A percentile compares a stretch with the other conserved stretches of the same genome.
Evolutionary conservation across 805 yeast species (phyloP).

Genomic region (Starmera caribaea): DNA sequence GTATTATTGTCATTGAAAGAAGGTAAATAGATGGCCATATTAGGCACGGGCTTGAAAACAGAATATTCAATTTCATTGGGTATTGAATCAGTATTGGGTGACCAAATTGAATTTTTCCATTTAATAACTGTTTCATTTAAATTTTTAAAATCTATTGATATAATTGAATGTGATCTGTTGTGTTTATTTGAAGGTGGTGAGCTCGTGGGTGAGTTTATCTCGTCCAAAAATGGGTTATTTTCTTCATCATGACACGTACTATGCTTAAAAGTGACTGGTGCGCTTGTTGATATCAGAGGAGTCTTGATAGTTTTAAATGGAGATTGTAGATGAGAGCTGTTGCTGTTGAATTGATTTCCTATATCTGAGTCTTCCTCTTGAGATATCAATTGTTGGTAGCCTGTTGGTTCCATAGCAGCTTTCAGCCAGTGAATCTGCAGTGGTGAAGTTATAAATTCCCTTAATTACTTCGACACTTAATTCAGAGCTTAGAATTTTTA

Average conservation of each 20-base stretch:
- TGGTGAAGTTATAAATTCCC: too few species aligned
- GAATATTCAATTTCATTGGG: constrained; percentile 43
- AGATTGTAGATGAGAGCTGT: too few species aligned
- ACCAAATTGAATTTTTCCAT: constrained; percentile 19
- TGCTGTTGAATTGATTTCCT: too few species aligned
- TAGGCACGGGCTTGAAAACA: constrained; percentile 33
- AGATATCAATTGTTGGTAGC: constrained; percentile 1
- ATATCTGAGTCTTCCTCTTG: background rate
- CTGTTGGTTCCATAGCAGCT: background rate
- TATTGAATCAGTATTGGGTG: constrained; percentile 9
- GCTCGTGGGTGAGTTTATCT: background rate
- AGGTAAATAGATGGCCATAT: background rate
- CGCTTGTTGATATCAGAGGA: constrained; percentile 6
- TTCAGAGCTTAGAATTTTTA: too few species aligned
- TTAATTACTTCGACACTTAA: too few species aligned
- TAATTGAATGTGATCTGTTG: constrained; percentile 12
- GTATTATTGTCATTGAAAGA: constrained; percentile 2
- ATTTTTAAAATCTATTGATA: constrained; percentile 14
- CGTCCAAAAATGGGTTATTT: constrained; percentile 1
- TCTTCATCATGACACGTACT: constrained; percentile 3
- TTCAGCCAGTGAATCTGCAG: too few species aligned
- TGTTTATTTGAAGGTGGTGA: background rate
- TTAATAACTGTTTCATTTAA: constrained; percentile 14
- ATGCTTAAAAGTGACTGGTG: constrained; percentile 3
- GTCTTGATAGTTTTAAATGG: constrained; percentile 1